Percentiles rank a stretch among this genome's conserved stretches.
These are phyloP conservation scores for Aeschynomene evenia DNA, from an alignment of 306 rosid genomes.

Conservation along the genomic window DNA sequence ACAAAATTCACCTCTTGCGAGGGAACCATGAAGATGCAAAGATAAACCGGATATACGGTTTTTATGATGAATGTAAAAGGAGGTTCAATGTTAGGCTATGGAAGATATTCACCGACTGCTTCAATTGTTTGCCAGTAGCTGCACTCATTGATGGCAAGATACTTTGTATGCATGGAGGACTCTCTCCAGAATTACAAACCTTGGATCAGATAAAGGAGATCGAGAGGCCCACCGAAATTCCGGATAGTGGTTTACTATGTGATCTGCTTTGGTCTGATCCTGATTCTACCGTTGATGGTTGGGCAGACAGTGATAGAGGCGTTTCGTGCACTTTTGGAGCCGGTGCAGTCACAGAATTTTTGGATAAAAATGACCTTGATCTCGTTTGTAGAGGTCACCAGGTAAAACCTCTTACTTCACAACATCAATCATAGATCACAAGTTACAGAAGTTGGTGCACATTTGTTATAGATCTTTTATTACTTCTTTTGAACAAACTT, in stretches of 20 bases:
- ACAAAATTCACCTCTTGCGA: constrained; percentile 60
- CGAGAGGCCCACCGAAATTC: constrained; percentile 70
- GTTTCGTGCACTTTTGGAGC: constrained; percentile 76
- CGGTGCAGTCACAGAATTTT: constrained; percentile 49
- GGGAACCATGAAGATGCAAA: constrained; percentile 95
- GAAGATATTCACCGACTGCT: constrained; percentile 84
- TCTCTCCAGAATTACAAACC: constrained; percentile 69
- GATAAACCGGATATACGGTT: constrained; percentile 82
- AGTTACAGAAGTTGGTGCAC: background rate
- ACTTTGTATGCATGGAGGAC: constrained; percentile 86
- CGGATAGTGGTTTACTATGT: constrained; percentile 73
- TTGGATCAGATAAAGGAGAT: constrained; percentile 67
- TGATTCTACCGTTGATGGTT: constrained; percentile 55
- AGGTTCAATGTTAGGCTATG: constrained; percentile 83
- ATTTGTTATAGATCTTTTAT: background rate
- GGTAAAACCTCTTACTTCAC: constrained; percentile 44
- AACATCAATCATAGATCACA: background rate
- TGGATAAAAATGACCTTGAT: constrained; percentile 76
- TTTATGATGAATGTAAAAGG: constrained; percentile 87
- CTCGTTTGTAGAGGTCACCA: constrained; percentile 86
- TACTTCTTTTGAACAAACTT: constrained; percentile 1
- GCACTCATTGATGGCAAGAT: constrained; percentile 72
- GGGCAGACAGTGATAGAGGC: constrained; percentile 79
- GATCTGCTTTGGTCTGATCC: constrained; percentile 95
- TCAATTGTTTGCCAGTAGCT: constrained; percentile 83